Conservation (phyloP, 805 yeast genomes). For the Alloascoidea hylecoeti region DNA sequence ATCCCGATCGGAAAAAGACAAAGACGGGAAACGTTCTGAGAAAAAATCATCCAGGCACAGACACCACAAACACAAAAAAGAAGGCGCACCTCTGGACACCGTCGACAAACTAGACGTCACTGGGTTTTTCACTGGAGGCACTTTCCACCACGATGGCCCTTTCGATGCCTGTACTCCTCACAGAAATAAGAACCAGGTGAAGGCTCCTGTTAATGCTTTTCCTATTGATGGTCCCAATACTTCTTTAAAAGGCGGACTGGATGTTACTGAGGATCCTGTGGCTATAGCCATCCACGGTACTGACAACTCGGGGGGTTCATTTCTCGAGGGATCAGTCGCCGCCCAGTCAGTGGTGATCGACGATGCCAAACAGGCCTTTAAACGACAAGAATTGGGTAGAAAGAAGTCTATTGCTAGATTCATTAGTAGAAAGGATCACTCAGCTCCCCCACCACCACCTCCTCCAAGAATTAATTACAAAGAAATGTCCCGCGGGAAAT, state of each 20-base stretch:
- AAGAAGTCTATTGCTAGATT: constrained; percentile 1
- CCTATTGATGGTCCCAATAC: constrained; percentile 93
- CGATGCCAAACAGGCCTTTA: constrained; percentile 11
- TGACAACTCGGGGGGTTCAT: constrained; percentile 96
- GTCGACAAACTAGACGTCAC: constrained; percentile 95
- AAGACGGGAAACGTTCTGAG: constrained; percentile 8
- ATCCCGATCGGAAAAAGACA: constrained; percentile 9
- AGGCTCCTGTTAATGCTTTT: constrained; percentile 95
- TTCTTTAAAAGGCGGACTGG: constrained; percentile 71
- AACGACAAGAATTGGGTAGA: constrained; percentile 2
- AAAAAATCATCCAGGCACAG: constrained; percentile 11
- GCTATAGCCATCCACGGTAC: constrained; percentile 94
- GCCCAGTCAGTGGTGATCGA: constrained; percentile 22
- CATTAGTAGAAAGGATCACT: neutral
- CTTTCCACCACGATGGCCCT: constrained; percentile 98
- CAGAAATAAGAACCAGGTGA: constrained; percentile 76
- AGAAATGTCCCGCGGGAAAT: no score
- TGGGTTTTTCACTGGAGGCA: constrained; percentile 82
- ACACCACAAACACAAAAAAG: constrained; percentile 26
- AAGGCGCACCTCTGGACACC: constrained; percentile 73
- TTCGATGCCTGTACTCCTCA: constrained; percentile 98
- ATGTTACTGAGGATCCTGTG: constrained; percentile 91
- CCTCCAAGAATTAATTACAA: constrained; percentile 1
- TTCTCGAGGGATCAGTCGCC: constrained; percentile 80
- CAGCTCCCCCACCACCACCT: neutral